Evolutionary conservation across 2,329 filamentous ascomycete genomes (phyloP), one percentile per base, ranked within the genome.

Genomic region (Sclerotinia subarctica): DNA sequence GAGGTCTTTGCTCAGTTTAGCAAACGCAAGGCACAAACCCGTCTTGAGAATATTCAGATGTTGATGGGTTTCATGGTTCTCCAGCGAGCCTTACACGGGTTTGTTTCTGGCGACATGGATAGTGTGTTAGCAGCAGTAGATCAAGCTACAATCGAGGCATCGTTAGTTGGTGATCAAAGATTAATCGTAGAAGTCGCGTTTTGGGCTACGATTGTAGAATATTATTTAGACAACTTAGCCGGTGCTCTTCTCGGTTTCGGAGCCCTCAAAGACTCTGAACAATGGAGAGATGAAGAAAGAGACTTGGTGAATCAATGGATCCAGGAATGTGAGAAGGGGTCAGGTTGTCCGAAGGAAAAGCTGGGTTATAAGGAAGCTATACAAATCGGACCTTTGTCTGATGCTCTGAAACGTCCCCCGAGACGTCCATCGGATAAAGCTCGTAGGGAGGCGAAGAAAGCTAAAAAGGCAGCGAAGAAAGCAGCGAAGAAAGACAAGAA

Each of bases 81-180:
- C 13, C 58, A 56, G 11, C 66, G 66, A 38, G 66, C 66, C 17
- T 8, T 49, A 17, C 17, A 26, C 5, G 66, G 66, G n/a, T 35
- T n/a, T 13, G 21, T 21, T 10, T 0, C 7, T 26, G 29, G 21
- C 10, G 64, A 66, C n/a, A 66, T 47, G 11, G 44, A 66, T 21
- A 15, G 11, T 7, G 54, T 29, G 10, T 17, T 35, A 17, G 54
- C 5, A 47, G 52, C n/a, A 24, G 24, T n/a, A 19, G 17, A 26
- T 5, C 13, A 47, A 60, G 64, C 26, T 26, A 10, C 21, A 35
- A 2, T 5, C 6, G 38, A 66, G n/a, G n/a, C 24, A 7, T 4
- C 15, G 6, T 26, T 2, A 46, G 10, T 29, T 32, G 26, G 6
- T 17, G 58, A 64, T 53, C 19, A 19, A 19, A 46, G 13, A 5